A percentile compares a stretch with the other conserved stretches of the same genome.
Conservation (phyloP, 495 filamentous ascomycete species). For the Pyrenula massariospora region DNA sequence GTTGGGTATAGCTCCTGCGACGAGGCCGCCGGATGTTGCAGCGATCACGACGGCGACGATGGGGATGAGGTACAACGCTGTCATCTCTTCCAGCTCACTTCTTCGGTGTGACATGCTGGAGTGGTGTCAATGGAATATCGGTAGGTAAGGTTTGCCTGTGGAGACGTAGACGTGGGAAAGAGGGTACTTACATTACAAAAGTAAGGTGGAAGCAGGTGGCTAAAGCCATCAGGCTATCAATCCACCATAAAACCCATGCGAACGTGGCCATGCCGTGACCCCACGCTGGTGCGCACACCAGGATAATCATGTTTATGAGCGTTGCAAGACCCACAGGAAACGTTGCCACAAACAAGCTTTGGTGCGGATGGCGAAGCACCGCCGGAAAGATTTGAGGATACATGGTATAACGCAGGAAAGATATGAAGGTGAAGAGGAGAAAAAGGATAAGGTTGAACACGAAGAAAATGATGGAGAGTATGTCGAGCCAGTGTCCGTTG, state of each 20-base stretch:
- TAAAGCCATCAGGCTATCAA: conserved; percentile 30
- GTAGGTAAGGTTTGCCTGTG: background rate
- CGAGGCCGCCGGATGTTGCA: conserved; percentile 32
- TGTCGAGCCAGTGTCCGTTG: conserved; percentile 39
- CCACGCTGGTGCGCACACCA: conserved; percentile 34
- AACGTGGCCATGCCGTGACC: conserved; percentile 16
- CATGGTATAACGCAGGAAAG: conserved; percentile 35
- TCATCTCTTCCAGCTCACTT: conserved; percentile 22
- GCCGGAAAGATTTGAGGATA: conserved; percentile 33
- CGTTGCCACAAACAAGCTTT: conserved; percentile 41
- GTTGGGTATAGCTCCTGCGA: conserved; percentile 30
- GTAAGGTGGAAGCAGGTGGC: conserved; percentile 24
- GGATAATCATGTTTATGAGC: conserved; percentile 38
- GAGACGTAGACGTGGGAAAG: conserved; percentile 4
- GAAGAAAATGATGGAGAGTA: conserved; percentile 41
- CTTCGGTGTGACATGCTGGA: conserved; percentile 4
- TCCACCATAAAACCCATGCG: conserved; percentile 37
- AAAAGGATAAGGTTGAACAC: conserved; percentile 43
- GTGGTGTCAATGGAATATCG: background rate
- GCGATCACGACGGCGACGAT: conserved; percentile 38
- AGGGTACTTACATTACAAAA: conserved; percentile 25
- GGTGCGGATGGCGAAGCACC: conserved; percentile 38
- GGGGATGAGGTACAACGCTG: conserved; percentile 40
- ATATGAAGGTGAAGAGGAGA: conserved; percentile 25
- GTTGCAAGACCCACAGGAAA: conserved; percentile 49